Conservation (phyloP, 768 basidiomycete genomes). For the Termitomyces sp. region DNA sequence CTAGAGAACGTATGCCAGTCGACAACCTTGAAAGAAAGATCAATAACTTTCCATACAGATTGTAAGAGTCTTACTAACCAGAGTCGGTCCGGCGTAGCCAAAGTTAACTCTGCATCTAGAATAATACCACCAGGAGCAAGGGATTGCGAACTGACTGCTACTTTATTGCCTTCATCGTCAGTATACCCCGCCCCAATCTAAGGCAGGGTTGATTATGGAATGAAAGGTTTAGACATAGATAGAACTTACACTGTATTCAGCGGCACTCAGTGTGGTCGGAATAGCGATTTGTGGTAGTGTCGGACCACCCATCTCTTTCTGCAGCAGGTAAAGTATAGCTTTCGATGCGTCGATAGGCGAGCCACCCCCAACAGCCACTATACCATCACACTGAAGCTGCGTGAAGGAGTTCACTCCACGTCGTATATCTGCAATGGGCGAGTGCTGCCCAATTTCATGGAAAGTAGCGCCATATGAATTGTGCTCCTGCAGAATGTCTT, state of each 20-base stretch:
- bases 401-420: constrained; percentile 50
- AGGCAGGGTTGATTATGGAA: not conserved
- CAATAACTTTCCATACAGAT: constrained; percentile 3
- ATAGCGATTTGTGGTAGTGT: constrained; percentile 68
- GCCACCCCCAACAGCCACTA: constrained; percentile 74
- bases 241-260: constrained; percentile 57
- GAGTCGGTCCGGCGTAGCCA: constrained; percentile 66
- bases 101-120: constrained; percentile 69
- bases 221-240: not conserved
- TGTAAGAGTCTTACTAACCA: constrained; percentile 41
- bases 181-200: constrained; percentile 68
- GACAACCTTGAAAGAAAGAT: constrained; percentile 48
- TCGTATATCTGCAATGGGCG: constrained; percentile 61
- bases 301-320: constrained; percentile 46
- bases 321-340: constrained; percentile 58
- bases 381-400: constrained; percentile 54
- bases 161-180: constrained; percentile 63
- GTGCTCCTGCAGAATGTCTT: constrained; percentile 47
- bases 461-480: constrained; percentile 65
- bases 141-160: constrained; percentile 45
- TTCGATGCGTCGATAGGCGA: constrained; percentile 79
- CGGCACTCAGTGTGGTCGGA: constrained; percentile 77
- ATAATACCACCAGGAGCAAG: constrained; percentile 70
- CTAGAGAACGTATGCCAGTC: constrained; percentile 71
- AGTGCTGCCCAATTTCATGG: constrained; percentile 67